Percentiles rank a stretch among this genome's conserved stretches.
phyloP scores from a whole-genome alignment of 495 filamentous ascomycete species.

The Tuber borchii region DNA sequence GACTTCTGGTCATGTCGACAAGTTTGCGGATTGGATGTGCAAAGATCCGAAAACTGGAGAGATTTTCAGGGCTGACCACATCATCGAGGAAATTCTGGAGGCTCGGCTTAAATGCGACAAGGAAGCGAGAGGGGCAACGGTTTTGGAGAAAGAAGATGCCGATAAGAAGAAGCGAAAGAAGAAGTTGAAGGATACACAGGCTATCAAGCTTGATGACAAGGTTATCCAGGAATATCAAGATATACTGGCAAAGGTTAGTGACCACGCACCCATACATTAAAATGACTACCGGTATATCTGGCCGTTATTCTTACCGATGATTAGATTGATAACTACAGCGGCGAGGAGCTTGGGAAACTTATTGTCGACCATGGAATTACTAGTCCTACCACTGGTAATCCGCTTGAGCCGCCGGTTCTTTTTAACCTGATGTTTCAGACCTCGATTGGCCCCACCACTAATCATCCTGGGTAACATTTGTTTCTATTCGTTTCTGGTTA shows the following conservation, averaged over 20 bases:
- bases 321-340: slow-evolving; percentile 68
- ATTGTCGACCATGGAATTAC: slow-evolving; percentile 66
- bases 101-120: slow-evolving; percentile 71
- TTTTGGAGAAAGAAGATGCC: slow-evolving; percentile 57
- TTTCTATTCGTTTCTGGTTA: background rate
- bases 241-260: slow-evolving; percentile 55
- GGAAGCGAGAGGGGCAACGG: slow-evolving; percentile 65
- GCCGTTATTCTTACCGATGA: background rate
- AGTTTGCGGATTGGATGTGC: slow-evolving; percentile 99
- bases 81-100: slow-evolving; percentile 90
- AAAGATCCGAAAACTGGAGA: slow-evolving; percentile 97
- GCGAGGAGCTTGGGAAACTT: slow-evolving; percentile 60
- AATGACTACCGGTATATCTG: background rate
- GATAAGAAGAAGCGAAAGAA: slow-evolving; percentile 55
- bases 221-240: slow-evolving; percentile 66
- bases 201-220: slow-evolving; percentile 59
- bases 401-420: slow-evolving; percentile 57
- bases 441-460: slow-evolving; percentile 61
- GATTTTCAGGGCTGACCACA: slow-evolving; percentile 89
- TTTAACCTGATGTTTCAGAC: slow-evolving; percentile 81
- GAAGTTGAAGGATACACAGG: slow-evolving; percentile 51
- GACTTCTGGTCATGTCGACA: slow-evolving; percentile 94
- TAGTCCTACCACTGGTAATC: slow-evolving; percentile 57
- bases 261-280: background rate
- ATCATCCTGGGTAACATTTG: slow-evolving; percentile 44